Evolutionary conservation across 306 rosid species (phyloP), one percentile per base, ranked within the genome.

Genomic region (Comarum palustre): DNA sequence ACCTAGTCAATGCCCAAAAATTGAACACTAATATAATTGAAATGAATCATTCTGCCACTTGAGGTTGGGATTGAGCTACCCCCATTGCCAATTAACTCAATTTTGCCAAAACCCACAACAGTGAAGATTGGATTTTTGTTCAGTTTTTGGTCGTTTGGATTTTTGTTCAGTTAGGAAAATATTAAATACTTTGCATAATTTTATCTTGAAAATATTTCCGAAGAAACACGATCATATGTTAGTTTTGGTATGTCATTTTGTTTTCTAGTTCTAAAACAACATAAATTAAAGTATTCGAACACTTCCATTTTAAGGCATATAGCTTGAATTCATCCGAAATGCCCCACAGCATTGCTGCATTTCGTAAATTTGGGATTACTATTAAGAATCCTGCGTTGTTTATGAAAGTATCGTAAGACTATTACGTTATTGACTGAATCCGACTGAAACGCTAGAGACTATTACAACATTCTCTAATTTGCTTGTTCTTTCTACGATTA

Each of bases 61-160:
- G 83, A 66, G 65, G 51, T 41, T 16, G 27, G 48, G 73, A 70
- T 66, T 55, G 4, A 32, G 41, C 42, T 45, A 25, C 48, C 24
- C 20, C 20, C 36, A 67, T 19, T 69, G 80, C 85, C 82, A 78
- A n/a, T n/a, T n/a, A n/a, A 70, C 82, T 82, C 76, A 47, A 36
- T 24, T 36, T 75, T 46, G 31, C 63, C 45, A 4, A 7, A 66
- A 36, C 39, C 66, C 82, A 57, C 64, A 42, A 27, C 75, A 5
- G 6, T 59, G 14, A 41, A 41, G 10, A 11, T 27, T 72, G 75
- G 31, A 72, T 48, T 58, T 24, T 39, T 72, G 31, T 27, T 42
- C 57, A 38, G 2, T 20, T 29, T n/a, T n/a, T n/a, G n/a, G n/a
- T n/a, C n/a, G n/a, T n/a, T 27, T 72, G 75, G 31, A 72, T 48